Base-by-base conservation (phyloP, 2,329 filamentous ascomycete species). In the Didymosphaeria variabile region DNA sequence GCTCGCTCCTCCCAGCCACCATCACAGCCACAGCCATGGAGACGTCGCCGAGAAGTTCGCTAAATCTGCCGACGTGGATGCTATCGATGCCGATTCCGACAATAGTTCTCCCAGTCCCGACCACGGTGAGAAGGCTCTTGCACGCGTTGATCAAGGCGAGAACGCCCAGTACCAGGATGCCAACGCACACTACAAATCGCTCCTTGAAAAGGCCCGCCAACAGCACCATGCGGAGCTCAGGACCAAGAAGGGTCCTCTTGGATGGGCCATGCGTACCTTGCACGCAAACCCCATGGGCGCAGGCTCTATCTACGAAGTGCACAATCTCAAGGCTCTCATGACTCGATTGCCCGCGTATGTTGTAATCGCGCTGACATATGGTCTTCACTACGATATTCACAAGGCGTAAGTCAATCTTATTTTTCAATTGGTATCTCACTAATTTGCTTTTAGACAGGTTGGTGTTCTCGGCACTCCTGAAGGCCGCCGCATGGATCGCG, bases 371-470 rank as follows among this genome's bases (percentile, higher is more conserved):
- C 72, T 83, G 13, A 85, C 93, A 53, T 94, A 94, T 75, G 92
- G 92, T 77, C 75, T 90, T 23, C 84, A 94, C 84, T 94, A 94
- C 80, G 91, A 94, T 69, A 94, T 94, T 71, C 91, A 94, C 83
- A 84, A 86, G 51, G 90, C 90, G 4, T 91, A 93, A 81, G 49
- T 52, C 15, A 13, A 23, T 36, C n/a, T 10, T 19, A 19, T 17
- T n/a, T 26, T 7, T 2, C 34, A 32, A 2, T 6, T 15, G 15
- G 17, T 34, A n/a, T 19, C 12, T 34, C 17, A 19, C 32, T 52
- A 19, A 52, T 19, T 9, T 23, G 17, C 17, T 9, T 21, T 21
- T 10, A 52, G 49, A 52, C 50, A 53, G 40, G 50, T 53, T 15
- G 91, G 91, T 72, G 85, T 91, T 49, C 73, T 82, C 12, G 90